Evolutionary conservation across 257 asterid species (phyloP).

Genomic region (Solanum habrochaites): DNA sequence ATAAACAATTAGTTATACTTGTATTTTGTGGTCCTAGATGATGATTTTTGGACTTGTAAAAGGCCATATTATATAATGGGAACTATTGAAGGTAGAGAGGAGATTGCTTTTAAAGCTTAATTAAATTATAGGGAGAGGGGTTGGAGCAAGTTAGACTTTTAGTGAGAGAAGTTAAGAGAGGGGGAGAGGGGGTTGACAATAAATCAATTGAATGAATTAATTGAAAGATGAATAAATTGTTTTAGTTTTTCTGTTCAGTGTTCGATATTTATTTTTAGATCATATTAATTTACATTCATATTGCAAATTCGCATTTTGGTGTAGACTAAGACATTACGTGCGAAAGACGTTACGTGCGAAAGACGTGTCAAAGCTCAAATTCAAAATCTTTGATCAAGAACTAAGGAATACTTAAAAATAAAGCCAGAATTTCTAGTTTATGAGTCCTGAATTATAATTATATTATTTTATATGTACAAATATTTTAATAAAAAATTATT

Average conservation of each 20-base stretch:
- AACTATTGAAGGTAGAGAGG: slow-evolving; percentile 21
- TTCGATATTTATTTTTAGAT: background rate
- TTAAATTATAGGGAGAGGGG: slow-evolving; percentile 33
- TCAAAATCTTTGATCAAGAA: background rate
- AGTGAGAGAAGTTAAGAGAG: background rate
- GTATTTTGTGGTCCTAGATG: slow-evolving; percentile 14
- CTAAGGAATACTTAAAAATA: background rate
- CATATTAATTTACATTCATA: background rate
- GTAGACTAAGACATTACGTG: background rate
- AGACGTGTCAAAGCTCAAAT: background rate
- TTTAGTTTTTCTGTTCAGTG: background rate
- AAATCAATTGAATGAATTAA: slow-evolving; percentile 12
- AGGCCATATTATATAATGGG: slow-evolving; percentile 28
- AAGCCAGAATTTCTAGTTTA: background rate
- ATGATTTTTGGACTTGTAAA: slow-evolving; percentile 9
- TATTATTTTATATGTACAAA: background rate
- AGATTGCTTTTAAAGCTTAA: slow-evolving; percentile 44
- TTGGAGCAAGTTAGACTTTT: background rate
- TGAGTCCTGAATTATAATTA: background rate
- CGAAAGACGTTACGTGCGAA: background rate
- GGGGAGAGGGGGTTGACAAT: slow-evolving; percentile 9
- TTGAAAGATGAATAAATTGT: background rate
- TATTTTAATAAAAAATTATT: background rate
- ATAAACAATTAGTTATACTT: slow-evolving; percentile 6
- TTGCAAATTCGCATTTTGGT: background rate